phyloP scores from a whole-genome alignment of 2,329 filamentous ascomycete species.

The Alternaria rosae region DNA sequence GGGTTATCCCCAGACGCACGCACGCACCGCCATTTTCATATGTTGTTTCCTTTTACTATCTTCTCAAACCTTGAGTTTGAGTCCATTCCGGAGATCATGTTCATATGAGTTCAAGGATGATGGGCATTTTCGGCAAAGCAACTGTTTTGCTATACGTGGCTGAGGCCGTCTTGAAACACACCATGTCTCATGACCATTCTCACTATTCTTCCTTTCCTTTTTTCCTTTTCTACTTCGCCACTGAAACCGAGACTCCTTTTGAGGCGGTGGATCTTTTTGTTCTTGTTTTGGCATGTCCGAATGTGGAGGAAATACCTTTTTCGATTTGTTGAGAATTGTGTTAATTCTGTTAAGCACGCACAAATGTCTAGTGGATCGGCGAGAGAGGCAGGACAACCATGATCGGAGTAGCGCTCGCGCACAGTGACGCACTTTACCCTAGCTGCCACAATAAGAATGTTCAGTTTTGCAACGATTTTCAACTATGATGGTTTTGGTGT shows the following conservation, averaged over 20 bases:
- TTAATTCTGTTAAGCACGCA: background rate
- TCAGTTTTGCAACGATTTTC: background rate
- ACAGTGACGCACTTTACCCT: slow-evolving; percentile 5
- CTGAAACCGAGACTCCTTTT: slow-evolving; percentile 2
- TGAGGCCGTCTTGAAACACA: slow-evolving; percentile 19
- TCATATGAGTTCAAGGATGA: slow-evolving; percentile 1
- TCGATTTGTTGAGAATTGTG: background rate
- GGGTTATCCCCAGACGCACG: slow-evolving; percentile 25
- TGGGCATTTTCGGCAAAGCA: background rate
- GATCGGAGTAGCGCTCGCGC: background rate
- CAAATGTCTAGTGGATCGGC: slow-evolving; percentile 2
- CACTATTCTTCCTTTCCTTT: background rate
- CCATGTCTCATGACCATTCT: slow-evolving; percentile 22
- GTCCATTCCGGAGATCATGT: background rate
- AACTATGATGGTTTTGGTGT: background rate
- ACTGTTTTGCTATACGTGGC: slow-evolving; percentile 11
- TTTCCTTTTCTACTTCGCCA: background rate
- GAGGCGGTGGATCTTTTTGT: background rate
- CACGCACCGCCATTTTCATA: slow-evolving; percentile 4
- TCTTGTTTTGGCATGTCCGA: background rate
- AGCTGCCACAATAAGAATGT: background rate
- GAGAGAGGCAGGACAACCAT: background rate
- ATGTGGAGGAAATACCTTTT: slow-evolving; percentile 14
- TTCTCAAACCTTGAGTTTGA: slow-evolving; percentile 1
- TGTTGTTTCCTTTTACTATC: slow-evolving; percentile 8